Conservation (phyloP, 176 grass and related monocot species). For the Guadua angustifolia region DNA sequence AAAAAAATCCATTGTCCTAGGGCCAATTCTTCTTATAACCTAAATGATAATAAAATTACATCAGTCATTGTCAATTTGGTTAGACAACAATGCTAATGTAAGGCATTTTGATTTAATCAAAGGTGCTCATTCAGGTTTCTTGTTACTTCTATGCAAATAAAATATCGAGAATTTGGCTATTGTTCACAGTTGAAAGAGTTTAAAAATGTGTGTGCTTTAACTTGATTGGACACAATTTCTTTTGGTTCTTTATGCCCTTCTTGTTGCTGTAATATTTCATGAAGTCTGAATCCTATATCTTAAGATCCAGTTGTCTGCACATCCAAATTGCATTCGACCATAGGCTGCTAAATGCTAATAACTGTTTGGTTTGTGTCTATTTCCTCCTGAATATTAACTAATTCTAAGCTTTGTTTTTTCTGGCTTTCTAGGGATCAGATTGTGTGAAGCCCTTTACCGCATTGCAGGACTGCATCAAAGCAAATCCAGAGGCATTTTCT, state of each 20-base stretch:
- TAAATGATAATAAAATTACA: not conserved
- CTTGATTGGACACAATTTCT: slow-evolving; percentile 9
- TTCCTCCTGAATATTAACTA: not conserved
- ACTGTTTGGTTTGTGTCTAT: not conserved
- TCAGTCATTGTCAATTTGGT: not conserved
- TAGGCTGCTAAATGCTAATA: not conserved
- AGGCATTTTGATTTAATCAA: not conserved
- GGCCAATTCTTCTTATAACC: not conserved
- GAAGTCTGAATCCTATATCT: not conserved
- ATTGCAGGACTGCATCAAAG: slow-evolving; percentile 89
- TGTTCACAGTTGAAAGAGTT: not conserved
- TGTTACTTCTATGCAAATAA: slow-evolving; percentile 13
- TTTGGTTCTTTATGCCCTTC: not conserved
- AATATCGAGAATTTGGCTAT: not conserved
- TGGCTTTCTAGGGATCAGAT: slow-evolving; percentile 79
- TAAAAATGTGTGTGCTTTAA: slow-evolving; percentile 2
- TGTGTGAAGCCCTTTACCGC: slow-evolving; percentile 81
- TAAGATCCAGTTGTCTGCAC: not conserved
- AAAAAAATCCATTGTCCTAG: not conserved
- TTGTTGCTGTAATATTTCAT: slow-evolving; percentile 13
- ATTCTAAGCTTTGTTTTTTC: not conserved
- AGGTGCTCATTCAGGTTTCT: not conserved
- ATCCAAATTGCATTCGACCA: not conserved
- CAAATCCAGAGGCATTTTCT: slow-evolving; percentile 82
- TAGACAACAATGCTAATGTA: slow-evolving; percentile 7